Percentiles rank a stretch among this genome's conserved stretches.
Evolutionary conservation across 306 rosid genomes (phyloP).

Genomic region (Vachellia pachyceras): DNA sequence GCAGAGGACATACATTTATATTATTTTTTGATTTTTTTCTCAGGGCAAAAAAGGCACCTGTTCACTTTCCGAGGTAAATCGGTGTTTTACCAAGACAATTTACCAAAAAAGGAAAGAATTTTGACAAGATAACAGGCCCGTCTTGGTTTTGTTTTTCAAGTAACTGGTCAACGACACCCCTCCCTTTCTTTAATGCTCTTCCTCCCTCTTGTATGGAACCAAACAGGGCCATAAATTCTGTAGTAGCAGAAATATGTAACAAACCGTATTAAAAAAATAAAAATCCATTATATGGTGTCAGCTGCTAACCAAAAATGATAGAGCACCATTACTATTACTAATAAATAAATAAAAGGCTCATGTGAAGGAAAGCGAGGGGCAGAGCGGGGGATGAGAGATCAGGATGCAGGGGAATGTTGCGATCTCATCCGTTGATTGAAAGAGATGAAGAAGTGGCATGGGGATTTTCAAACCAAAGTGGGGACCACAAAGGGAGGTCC

Average conservation of each 20-base stretch:
- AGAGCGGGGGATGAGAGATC: no score
- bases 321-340: no score
- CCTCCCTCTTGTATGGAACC: not conserved
- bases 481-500: no score
- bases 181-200: not conserved
- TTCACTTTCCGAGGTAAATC: not conserved
- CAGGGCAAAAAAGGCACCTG: not conserved
- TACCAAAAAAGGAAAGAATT: not conserved
- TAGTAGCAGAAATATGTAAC: not conserved
- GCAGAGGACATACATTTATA: constrained; percentile 36
- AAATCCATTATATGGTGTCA: no score
- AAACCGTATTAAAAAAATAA: no score
- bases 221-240: not conserved
- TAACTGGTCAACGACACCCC: constrained; percentile 42
- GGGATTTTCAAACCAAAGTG: no score
- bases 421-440: no score
- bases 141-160: constrained; percentile 15
- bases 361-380: no score
- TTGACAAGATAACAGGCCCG: constrained; percentile 46
- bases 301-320: no score
- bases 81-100: not conserved
- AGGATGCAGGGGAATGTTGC: no score
- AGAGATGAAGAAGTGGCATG: no score
- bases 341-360: no score
- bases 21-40: constrained; percentile 21